These are phyloP conservation scores for Lasiosphaeria ovina DNA, from an alignment of 495 filamentous ascomycete genomes.

Conservation along the genomic window DNA sequence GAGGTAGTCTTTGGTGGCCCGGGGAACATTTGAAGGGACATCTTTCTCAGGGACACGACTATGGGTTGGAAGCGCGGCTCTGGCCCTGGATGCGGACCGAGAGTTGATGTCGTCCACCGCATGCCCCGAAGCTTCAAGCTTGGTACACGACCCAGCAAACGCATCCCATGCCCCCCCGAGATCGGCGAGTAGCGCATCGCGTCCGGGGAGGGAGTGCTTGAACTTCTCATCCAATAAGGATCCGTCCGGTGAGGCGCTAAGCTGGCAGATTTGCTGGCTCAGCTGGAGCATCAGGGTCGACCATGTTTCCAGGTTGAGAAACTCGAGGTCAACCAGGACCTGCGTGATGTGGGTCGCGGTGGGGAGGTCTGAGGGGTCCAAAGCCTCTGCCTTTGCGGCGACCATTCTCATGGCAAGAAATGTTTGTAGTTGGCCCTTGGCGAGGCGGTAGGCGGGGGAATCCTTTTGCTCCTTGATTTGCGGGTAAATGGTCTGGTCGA, in stretches of 20 bases:
- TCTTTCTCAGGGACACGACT: too few species aligned
- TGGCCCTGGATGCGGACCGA: not conserved
- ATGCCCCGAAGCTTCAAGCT: too few species aligned
- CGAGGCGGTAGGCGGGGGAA: too few species aligned
- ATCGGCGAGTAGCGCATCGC: conserved; percentile 37
- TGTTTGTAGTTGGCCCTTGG: too few species aligned
- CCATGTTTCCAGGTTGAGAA: conserved; percentile 34
- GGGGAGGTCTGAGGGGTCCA: conserved; percentile 35
- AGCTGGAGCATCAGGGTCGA: conserved; percentile 32
- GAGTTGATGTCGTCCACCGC: not conserved
- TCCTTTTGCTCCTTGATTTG: conserved; percentile 13
- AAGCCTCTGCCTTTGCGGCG: conserved; percentile 33
- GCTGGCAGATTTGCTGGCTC: conserved; percentile 30
- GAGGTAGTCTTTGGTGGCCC: too few species aligned
- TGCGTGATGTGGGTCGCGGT: conserved; percentile 40
- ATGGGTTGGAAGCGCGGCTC: too few species aligned
- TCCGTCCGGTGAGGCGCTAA: conserved; percentile 23
- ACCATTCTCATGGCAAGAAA: conserved; percentile 21
- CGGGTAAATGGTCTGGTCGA: conserved; percentile 39
- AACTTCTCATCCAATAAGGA: conserved; percentile 23
- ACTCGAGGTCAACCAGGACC: conserved; percentile 32
- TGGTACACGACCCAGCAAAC: conserved; percentile 17
- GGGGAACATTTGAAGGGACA: too few species aligned
- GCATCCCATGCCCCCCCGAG: conserved; percentile 41
- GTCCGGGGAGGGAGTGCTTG: conserved; percentile 27